Evolutionary conservation across 768 basidiomycete genomes (phyloP), one percentile per base, ranked within the genome.

Genomic region (Termitomyces sp.): DNA sequence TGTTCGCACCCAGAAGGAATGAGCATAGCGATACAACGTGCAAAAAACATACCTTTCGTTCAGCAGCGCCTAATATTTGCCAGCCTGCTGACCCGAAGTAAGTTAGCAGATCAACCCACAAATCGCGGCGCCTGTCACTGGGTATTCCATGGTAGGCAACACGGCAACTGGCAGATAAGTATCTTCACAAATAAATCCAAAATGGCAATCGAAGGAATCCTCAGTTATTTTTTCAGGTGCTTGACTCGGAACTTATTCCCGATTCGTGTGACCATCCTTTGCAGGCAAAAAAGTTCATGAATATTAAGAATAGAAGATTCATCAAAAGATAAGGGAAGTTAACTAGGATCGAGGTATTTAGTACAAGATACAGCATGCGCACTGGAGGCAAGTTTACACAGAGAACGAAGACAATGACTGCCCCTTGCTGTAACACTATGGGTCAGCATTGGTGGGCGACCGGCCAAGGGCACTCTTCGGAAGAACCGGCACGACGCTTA

Each of bases 381-480:
- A 9, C 4, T 25, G 15, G 31, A 42, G 53, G 6, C 40, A 40
- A 8, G 2, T 43, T 32, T 32, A 55, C 40, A n/a, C 40, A 15
- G 11, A 25, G n/a, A 12, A 43, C 40, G 15, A n/a, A n/a, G 4
- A 32, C 9, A 17, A 12, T 11, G n/a, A 43, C 29, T n/a, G 31
- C n/a, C 38, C 29, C 37, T 42, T 31, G 5, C 32, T 29, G 12
- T 12, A 32, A 20, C 10, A 6, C 37, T 56, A 56, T 56, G 55
- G 4, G 17, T 32, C 54, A n/a, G 17, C 29, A 45, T 43, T 56
- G 17, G 55, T 56, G 42, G 42, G 42, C 42, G 55, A 56, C 6
- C 31, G 55, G n/a, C 42, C 42, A 12, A 56, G 55, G 31, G 55
- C n/a, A 34, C 55, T 56, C n/a, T 32, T 56, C 17, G 55, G 55